Evolutionary conservation across 768 basidiomycete genomes (phyloP), one percentile per base, ranked within the genome.

Genomic region (Suillus clintonianus): DNA sequence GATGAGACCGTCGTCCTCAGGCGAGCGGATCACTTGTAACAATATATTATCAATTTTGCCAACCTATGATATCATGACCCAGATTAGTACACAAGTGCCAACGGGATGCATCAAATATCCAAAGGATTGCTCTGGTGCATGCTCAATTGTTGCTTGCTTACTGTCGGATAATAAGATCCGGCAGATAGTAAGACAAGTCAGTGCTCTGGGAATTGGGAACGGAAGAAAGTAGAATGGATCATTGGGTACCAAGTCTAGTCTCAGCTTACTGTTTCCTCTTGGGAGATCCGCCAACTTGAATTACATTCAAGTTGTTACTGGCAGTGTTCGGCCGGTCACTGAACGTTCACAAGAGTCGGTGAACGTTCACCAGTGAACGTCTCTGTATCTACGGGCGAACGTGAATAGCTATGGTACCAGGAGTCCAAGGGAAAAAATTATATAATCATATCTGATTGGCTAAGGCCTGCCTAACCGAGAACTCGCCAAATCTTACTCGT

Each of bases 211-310:
- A 48, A 24, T 48, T 48, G 14, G 14, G 24, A 27, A 6, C 24
- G 6, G 13, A 24, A 47, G 45, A 2, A 47, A 13, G 22, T 15
- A 48, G 47, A 27, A 48, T 15, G 15, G 15, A 27, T 27, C 14
- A 3, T 8, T 74, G 8, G 83, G 83, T 1, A 78, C n/a, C 83
- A 0, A 83, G 68, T 17, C 83, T 69, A 2, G 75, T 72, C 3
- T 78, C 64, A 11, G 81, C 77, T 11, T 67, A 67, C 56, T 74
- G 75, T 72, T 83, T 86, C 64, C 83, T 78, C 72, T 86, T 85
- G 9, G 84, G 83, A 5, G 84, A 81, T 24, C 68, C 69, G 4
- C 27, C 27, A 4, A n/a, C n/a, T n/a, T n/a, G n/a, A n/a, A 77
- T 76, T 36, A 61, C 64, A 50, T 55, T 59, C 27, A 27, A 27